A percentile compares a stretch with the other conserved stretches of the same genome.
phyloP scores from a whole-genome alignment of 192 early-diverging fungal genomes.

The Umbelopsis isabellina region DNA sequence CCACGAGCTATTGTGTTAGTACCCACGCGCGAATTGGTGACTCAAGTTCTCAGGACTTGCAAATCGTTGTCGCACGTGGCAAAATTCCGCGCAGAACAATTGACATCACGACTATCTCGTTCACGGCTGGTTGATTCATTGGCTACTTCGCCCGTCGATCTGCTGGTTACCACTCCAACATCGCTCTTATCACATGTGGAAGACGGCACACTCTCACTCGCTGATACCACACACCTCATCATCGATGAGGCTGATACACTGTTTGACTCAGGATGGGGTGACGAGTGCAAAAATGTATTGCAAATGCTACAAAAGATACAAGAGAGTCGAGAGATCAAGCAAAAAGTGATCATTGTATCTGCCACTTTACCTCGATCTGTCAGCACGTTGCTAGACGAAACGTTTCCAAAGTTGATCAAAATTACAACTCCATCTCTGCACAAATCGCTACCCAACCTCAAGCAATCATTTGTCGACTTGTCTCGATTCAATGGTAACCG shows the following conservation, averaged over 20 bases:
- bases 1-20: constrained; percentile 86
- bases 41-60: constrained; percentile 73
- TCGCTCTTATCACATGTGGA: constrained; percentile 60
- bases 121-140: constrained; percentile 49
- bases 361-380: constrained; percentile 76
- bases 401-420: constrained; percentile 61
- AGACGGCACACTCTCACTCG: constrained; percentile 60
- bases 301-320: constrained; percentile 44
- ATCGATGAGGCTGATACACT: constrained; percentile 96
- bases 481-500: constrained; percentile 71
- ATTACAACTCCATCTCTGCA: constrained; percentile 85
- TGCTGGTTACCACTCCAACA: constrained; percentile 85
- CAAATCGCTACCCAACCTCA: constrained; percentile 68
- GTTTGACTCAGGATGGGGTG: constrained; percentile 80
- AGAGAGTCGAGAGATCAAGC: constrained; percentile 41
- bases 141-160: constrained; percentile 72
- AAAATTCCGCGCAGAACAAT: constrained; percentile 69
- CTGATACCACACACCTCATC: constrained; percentile 67
- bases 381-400: constrained; percentile 54
- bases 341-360: constrained; percentile 66
- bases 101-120: constrained; percentile 54
- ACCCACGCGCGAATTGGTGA: constrained; percentile 87
- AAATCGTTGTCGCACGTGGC: constrained; percentile 72
- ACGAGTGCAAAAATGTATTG: constrained; percentile 66
- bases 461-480: constrained; percentile 82